Evolutionary conservation across 164 flowering plant species (phyloP).

Genomic region (Santalum album): DNA sequence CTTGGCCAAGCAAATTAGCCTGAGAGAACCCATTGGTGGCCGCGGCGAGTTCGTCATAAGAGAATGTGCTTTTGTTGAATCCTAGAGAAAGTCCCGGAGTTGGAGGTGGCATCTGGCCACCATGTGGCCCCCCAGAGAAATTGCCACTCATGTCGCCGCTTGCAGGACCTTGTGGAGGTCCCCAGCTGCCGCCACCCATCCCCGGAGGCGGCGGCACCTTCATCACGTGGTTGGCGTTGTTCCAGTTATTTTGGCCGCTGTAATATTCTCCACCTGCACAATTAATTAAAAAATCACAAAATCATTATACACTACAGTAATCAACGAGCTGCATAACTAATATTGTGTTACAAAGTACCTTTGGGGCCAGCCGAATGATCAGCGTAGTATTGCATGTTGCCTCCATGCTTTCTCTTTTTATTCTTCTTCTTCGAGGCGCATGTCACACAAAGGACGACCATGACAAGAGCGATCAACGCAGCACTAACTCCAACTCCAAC

Average conservation of each 20-base stretch:
- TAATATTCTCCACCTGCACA: slow-evolving; percentile 22
- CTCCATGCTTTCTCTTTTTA: slow-evolving; percentile 14
- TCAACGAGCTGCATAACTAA: too few species aligned
- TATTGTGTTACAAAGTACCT: background rate
- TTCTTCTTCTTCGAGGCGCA: slow-evolving; percentile 33
- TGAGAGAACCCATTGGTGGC: slow-evolving; percentile 57
- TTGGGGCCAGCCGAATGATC: slow-evolving; percentile 1
- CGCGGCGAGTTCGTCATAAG: slow-evolving; percentile 52
- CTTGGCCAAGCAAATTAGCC: slow-evolving; percentile 60
- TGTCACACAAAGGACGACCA: slow-evolving; percentile 14
- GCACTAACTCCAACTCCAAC: slow-evolving; percentile 17
- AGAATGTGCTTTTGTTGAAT: slow-evolving; percentile 52
- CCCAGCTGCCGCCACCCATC: slow-evolving; percentile 13
- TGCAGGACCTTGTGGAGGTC: background rate
- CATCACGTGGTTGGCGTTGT: slow-evolving; percentile 13
- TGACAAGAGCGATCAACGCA: slow-evolving; percentile 13
- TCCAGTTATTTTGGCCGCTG: slow-evolving; percentile 13
- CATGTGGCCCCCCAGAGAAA: slow-evolving; percentile 23
- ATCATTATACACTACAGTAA: too few species aligned
- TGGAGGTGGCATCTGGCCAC: slow-evolving; percentile 29
- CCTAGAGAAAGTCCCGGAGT: slow-evolving; percentile 37
- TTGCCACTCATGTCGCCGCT: slow-evolving; percentile 31
- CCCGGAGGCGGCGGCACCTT: slow-evolving; percentile 20
- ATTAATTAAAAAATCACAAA: too few species aligned
- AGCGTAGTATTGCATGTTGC: slow-evolving; percentile 12